These are phyloP conservation scores for Dendrocalamus sinicus DNA, from an alignment of 176 grass and related monocot species.

Conservation along the genomic window DNA sequence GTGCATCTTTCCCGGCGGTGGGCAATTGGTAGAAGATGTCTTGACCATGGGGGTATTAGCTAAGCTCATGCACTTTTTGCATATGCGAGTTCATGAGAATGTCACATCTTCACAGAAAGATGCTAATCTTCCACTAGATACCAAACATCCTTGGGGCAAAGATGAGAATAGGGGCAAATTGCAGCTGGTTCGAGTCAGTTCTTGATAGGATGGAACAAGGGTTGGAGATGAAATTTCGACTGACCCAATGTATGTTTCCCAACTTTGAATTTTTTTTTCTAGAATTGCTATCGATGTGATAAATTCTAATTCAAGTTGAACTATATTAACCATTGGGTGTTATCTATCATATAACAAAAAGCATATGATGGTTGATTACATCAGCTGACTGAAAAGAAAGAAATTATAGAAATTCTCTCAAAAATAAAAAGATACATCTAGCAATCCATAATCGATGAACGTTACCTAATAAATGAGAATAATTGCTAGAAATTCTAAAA, in stretches of 20 bases:
- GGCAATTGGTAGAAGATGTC: slow-evolving; percentile 49
- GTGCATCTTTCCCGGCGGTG: slow-evolving; percentile 45
- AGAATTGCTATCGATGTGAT: no score
- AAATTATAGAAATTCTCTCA: no score
- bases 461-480: no score
- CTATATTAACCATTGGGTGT: no score
- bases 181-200: slow-evolving; percentile 48
- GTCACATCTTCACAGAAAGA: slow-evolving; percentile 62
- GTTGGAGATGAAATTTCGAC: slow-evolving; percentile 39
- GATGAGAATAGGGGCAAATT: slow-evolving; percentile 76
- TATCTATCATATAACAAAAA: no score
- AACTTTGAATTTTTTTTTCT: no score
- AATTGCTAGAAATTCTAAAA: no score
- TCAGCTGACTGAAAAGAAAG: no score
- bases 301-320: no score
- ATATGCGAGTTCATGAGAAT: slow-evolving; percentile 70
- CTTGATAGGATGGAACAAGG: slow-evolving; percentile 49
- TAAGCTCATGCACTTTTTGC: slow-evolving; percentile 90
- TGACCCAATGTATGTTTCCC: not conserved
- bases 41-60: slow-evolving; percentile 69
- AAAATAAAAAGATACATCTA: no score
- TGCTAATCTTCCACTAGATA: slow-evolving; percentile 58
- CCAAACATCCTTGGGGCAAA: slow-evolving; percentile 58
- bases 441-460: no score
- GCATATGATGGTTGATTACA: no score